Evolutionary conservation across 257 asterid genomes (phyloP).

Genomic region (Ilex asprella): DNA sequence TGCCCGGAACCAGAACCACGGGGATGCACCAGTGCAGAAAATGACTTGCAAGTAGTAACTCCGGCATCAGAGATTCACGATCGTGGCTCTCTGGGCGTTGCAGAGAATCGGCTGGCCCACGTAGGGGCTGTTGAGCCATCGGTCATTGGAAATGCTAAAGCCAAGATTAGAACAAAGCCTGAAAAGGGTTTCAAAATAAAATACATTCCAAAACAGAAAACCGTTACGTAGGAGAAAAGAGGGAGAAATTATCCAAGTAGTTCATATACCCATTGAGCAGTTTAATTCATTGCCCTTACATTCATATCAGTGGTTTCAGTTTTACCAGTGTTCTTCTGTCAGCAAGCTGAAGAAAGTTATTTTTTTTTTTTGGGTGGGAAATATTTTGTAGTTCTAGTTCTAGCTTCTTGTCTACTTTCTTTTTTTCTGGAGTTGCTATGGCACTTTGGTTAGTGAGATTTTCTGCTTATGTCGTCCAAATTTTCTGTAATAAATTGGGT

Average conservation of each 20-base stretch:
- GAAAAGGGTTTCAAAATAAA: slow-evolving; percentile 40
- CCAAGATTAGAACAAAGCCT: slow-evolving; percentile 30
- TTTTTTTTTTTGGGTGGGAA: slow-evolving; percentile 1
- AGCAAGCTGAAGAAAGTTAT: slow-evolving; percentile 18
- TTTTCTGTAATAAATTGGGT: too few relatives aligned
- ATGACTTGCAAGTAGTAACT: slow-evolving; percentile 12
- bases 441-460: too few relatives aligned
- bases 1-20: slow-evolving; percentile 35
- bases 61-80: slow-evolving; percentile 23
- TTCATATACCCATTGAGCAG: slow-evolving; percentile 30
- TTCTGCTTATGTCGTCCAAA: too few relatives aligned
- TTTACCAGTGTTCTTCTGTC: slow-evolving; percentile 42
- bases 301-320: slow-evolving; percentile 38
- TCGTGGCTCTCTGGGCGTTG: slow-evolving; percentile 11
- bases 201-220: slow-evolving; percentile 60
- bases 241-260: slow-evolving; percentile 6
- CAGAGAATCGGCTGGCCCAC: slow-evolving; percentile 20
- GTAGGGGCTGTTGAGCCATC: slow-evolving; percentile 9
- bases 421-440: too few relatives aligned
- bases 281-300: slow-evolving; percentile 14
- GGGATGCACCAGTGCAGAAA: slow-evolving; percentile 22
- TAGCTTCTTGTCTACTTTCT: too few relatives aligned
- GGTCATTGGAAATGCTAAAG: slow-evolving; percentile 18
- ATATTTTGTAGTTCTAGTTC: too few relatives aligned
- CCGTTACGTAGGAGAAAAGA: slow-evolving; percentile 29